Percentiles rank a stretch among this genome's conserved stretches.
Conservation (phyloP, 495 filamentous ascomycete genomes). For the Penicillium parvum region DNA sequence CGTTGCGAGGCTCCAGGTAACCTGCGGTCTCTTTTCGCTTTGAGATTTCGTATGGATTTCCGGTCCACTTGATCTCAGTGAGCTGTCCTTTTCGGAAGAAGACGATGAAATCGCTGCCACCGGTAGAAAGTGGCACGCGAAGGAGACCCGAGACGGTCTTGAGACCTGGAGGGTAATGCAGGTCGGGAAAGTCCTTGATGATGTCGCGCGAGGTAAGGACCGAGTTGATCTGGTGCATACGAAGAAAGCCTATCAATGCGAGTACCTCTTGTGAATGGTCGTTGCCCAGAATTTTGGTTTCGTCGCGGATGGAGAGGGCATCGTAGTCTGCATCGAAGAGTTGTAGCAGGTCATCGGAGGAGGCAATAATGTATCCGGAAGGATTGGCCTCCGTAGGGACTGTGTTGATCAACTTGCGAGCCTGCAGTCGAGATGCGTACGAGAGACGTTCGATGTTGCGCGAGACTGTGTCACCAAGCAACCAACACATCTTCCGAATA, state of each 20-base stretch:
- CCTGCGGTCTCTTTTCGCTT: conserved; percentile 39
- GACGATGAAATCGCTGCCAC: conserved; percentile 82
- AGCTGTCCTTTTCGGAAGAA: conserved; percentile 82
- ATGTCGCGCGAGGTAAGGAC: conserved; percentile 79
- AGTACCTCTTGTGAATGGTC: conserved; percentile 78
- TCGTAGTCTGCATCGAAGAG: conserved; percentile 89
- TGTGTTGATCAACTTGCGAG: conserved; percentile 35
- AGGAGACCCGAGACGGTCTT: conserved; percentile 73
- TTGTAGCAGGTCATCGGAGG: conserved; percentile 79
- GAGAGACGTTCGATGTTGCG: conserved; percentile 86
- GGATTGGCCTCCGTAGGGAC: conserved; percentile 79
- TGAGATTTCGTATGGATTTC: conserved; percentile 78
- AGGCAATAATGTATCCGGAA: conserved; percentile 88
- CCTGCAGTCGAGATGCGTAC: conserved; percentile 76
- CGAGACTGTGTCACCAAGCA: conserved; percentile 83
- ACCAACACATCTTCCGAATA: conserved; percentile 88
- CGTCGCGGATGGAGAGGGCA: conserved; percentile 76
- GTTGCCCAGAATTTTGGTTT: conserved; percentile 82
- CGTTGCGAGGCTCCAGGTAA: conserved; percentile 32
- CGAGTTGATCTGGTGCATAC: conserved; percentile 69
- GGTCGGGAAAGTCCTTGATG: conserved; percentile 73
- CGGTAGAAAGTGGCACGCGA: conserved; percentile 74
- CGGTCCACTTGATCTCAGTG: conserved; percentile 84
- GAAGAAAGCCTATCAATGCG: conserved; percentile 81
- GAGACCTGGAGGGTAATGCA: conserved; percentile 78